Base-by-base conservation (phyloP, 352 stramenopile genomes). In the Globisporangium carolinianum region DNA sequence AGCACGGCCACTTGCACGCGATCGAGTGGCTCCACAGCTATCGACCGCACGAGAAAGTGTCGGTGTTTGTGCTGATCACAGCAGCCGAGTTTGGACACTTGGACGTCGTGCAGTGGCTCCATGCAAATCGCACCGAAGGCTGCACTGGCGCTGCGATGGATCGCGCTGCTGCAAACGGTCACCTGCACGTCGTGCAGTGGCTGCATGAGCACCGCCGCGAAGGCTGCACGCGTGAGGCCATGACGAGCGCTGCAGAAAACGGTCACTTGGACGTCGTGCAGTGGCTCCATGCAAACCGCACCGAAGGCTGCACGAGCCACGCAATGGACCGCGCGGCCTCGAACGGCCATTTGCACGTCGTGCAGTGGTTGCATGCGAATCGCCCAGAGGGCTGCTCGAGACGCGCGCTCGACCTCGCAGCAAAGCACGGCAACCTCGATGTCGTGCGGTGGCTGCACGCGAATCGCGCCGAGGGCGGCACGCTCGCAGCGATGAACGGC, bases 401-500 rank as follows among this genome's bases (percentile, higher is more conserved):
- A 1, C 64, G 62, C 11, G 75, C 78, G 3, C 80, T 88, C 66
- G 68, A 81, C 24, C 47, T 71, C 7, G 75, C 78, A 4, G 78
- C 78, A 15, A 76, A 64, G 24, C 82, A 75, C 15, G 76, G 76
- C 1, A 71, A 86, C 52, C 63, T 88, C 6, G n/a, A 65, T 5
- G 63, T 76, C n/a, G 65, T 86, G 38, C 51, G 71, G 37, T 86
- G 73, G 73, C 62, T 88, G 3, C 72, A 86, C 35, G 51, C 47
- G 32, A 58, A 83, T 47, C 66, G 71, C 35, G 59, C 14, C 0
- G 68, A 78, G 58, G 71, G 73, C 0, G 79, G 73, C 47, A 77
- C 73, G 8, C 61, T 71, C 36, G 60, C 66, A 4, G 76, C 72
- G 0, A 87, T 85, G 74, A 71, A 83, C 39, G 62, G 69, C 9